Percentiles rank a stretch among this genome's conserved stretches.
phyloP scores from a whole-genome alignment of 2,329 filamentous ascomycete species.

The Monosporascus sp. region DNA sequence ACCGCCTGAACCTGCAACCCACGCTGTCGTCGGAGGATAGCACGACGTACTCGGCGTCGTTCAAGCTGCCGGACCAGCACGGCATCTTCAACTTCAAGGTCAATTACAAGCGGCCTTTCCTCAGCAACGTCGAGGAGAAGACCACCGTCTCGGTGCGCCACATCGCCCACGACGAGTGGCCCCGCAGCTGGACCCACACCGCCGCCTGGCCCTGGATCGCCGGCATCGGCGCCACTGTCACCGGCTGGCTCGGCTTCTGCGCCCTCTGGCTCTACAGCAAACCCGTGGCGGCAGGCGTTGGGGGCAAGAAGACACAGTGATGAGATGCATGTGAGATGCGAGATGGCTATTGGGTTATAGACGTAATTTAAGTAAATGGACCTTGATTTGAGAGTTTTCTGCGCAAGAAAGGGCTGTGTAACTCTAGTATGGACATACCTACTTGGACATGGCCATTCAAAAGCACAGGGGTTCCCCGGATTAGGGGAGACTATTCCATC shows the following conservation, averaged over 20 bases:
- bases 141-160: constrained; percentile 89
- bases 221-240: constrained; percentile 77
- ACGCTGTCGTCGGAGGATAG: constrained; percentile 55
- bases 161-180: constrained; percentile 96
- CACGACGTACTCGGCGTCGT: constrained; percentile 67
- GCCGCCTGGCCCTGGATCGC: constrained; percentile 93
- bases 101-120: constrained; percentile 94
- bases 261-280: constrained; percentile 77
- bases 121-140: constrained; percentile 89
- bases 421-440: too few relatives aligned
- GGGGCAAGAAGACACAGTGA: constrained; percentile 24
- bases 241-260: constrained; percentile 80
- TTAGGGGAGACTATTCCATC: neutral
- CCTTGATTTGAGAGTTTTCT: too few relatives aligned
- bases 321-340: too few relatives aligned
- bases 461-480: too few relatives aligned
- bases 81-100: constrained; percentile 98
- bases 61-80: constrained; percentile 90
- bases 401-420: too few relatives aligned
- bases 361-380: too few relatives aligned
- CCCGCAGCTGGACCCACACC: constrained; percentile 81
- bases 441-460: too few relatives aligned
- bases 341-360: too few relatives aligned
- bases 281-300: constrained; percentile 28
- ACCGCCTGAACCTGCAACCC: constrained; percentile 70